Percentiles rank a stretch among this genome's conserved stretches.
These are phyloP conservation scores for Eutypella sp. DNA, from an alignment of 2,329 filamentous ascomycete species.

Conservation along the genomic window DNA sequence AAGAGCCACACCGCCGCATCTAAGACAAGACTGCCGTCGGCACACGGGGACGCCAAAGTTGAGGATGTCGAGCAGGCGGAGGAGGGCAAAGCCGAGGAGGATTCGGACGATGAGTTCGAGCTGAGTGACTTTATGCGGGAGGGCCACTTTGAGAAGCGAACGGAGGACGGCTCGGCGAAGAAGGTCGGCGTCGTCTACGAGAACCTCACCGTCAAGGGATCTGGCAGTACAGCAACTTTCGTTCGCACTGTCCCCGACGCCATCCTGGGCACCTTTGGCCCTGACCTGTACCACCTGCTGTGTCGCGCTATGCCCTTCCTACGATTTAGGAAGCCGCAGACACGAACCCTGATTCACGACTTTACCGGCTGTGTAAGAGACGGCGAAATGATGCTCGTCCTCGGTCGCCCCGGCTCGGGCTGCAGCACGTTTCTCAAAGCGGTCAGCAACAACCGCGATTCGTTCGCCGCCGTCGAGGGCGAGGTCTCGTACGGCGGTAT, in stretches of 20 bases:
- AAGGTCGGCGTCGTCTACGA: conserved; percentile 75
- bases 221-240: conserved; percentile 61
- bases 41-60: conserved; percentile 18
- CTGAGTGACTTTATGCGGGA: conserved; percentile 66
- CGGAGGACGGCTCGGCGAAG: conserved; percentile 62
- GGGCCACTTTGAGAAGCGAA: conserved; percentile 70
- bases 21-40: conserved; percentile 5
- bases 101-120: conserved; percentile 59
- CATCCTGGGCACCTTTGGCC: conserved; percentile 72
- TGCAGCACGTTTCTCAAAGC: conserved; percentile 75
- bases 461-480: conserved; percentile 62
- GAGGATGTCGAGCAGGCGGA: conserved; percentile 29
- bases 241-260: conserved; percentile 71
- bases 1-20: conserved; percentile 5
- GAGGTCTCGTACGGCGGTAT: conserved; percentile 70
- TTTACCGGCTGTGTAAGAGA: conserved; percentile 64
- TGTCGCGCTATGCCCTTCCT: conserved; percentile 31
- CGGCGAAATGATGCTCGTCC: conserved; percentile 63
- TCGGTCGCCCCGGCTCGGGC: conserved; percentile 69
- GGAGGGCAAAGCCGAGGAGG: conserved; percentile 35
- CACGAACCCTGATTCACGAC: conserved; percentile 51
- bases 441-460: conserved; percentile 63
- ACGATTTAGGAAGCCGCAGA: conserved; percentile 18
- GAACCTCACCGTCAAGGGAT: conserved; percentile 68
- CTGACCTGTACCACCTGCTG: conserved; percentile 66